A percentile compares a stretch with the other conserved stretches of the same genome.
phyloP scores from a whole-genome alignment of 2,329 filamentous ascomycete genomes.

The Monosporascus sp. region DNA sequence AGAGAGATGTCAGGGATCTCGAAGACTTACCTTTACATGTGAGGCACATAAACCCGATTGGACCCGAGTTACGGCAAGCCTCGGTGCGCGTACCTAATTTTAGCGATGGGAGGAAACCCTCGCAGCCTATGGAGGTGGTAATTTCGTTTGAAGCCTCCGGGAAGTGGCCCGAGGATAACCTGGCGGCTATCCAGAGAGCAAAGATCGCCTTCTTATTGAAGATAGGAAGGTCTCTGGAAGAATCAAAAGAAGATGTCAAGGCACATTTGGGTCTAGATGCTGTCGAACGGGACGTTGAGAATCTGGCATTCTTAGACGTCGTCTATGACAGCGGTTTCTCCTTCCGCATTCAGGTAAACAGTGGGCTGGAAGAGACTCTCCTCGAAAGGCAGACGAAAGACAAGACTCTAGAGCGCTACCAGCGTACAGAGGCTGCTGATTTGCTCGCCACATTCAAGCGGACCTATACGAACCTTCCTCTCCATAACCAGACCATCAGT shows the following conservation, averaged over 20 bases:
- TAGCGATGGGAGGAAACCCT: slow-evolving; percentile 36
- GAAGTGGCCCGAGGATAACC: slow-evolving; percentile 80
- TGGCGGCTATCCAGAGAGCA: slow-evolving; percentile 84
- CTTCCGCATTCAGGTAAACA: slow-evolving; percentile 83
- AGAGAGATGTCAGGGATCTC: slow-evolving; percentile 69
- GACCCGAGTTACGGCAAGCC: slow-evolving; percentile 67
- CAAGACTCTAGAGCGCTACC: slow-evolving; percentile 58
- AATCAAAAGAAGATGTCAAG: slow-evolving; percentile 52
- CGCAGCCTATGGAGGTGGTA: slow-evolving; percentile 66
- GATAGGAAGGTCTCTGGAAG: slow-evolving; percentile 65
- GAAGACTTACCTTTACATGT: slow-evolving; percentile 85
- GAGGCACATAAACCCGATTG: slow-evolving; percentile 69
- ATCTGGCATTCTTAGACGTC: slow-evolving; percentile 78
- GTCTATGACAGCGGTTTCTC: slow-evolving; percentile 63
- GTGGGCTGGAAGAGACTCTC: slow-evolving; percentile 78
- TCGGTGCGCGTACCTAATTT: slow-evolving; percentile 51
- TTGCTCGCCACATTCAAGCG: slow-evolving; percentile 68
- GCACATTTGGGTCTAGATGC: slow-evolving; percentile 80
- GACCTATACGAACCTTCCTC: slow-evolving; percentile 64
- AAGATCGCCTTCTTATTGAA: slow-evolving; percentile 86
- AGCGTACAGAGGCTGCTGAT: slow-evolving; percentile 62
- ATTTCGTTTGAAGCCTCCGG: slow-evolving; percentile 91
- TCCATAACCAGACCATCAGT: slow-evolving; percentile 76
- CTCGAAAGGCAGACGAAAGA: slow-evolving; percentile 75
- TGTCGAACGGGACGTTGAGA: slow-evolving; percentile 59